Evolutionary conservation across 2,329 filamentous ascomycete genomes (phyloP).

Genomic region (Scytalidium sp.): DNA sequence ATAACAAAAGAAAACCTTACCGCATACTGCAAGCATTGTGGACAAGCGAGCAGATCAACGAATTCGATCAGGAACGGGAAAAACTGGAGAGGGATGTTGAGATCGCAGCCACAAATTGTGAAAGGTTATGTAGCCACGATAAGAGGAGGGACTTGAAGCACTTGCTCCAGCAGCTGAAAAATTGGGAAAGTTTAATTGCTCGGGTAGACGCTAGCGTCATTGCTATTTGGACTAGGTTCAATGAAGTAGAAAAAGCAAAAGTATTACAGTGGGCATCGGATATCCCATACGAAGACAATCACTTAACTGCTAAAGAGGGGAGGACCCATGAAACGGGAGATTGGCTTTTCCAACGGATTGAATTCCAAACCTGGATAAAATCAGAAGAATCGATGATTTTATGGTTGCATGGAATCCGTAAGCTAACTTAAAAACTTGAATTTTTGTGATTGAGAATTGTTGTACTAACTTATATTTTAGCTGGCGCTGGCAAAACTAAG

Average conservation of each 20-base stretch:
- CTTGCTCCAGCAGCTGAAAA: conserved; percentile 5
- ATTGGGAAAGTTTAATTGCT: conserved; percentile 9
- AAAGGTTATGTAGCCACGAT: conserved; percentile 4
- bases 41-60: conserved; percentile 4
- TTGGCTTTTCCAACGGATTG: conserved; percentile 10
- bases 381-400: conserved; percentile 9
- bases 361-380: conserved; percentile 11
- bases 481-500: conserved; percentile 27
- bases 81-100: conserved; percentile 9
- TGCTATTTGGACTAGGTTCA: conserved; percentile 9
- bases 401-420: conserved; percentile 11
- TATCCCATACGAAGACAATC: conserved; percentile 13
- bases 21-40: conserved; percentile 10
- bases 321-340: conserved; percentile 11
- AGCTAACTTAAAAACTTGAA: conserved; percentile 7
- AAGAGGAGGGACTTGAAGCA: conserved; percentile 4
- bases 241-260: conserved; percentile 8
- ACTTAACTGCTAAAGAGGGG: conserved; percentile 7
- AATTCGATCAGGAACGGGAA: conserved; percentile 8
- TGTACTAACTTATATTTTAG: conserved; percentile 8
- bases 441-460: neutral
- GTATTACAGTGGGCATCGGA: conserved; percentile 25
- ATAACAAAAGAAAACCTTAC: conserved; percentile 6
- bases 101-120: conserved; percentile 8
- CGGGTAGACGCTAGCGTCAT: conserved; percentile 13